Percentiles rank a stretch among this genome's conserved stretches.
These are phyloP conservation scores for Cryptosporidium andersoni DNA, from an alignment of 169 alveolate genomes.

Conservation along the genomic window DNA sequence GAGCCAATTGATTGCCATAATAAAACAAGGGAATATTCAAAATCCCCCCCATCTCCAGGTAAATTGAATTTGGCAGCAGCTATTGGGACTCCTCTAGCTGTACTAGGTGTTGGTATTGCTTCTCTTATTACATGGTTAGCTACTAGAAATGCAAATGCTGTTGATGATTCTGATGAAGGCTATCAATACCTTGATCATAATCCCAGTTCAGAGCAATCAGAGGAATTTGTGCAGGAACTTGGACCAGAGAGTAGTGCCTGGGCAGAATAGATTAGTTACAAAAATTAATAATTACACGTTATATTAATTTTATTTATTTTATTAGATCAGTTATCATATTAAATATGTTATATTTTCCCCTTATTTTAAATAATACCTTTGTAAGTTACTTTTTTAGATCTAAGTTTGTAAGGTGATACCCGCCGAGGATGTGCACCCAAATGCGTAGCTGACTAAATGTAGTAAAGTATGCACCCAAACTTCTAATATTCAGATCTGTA, in stretches of 20 bases:
- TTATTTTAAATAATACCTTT: background rate
- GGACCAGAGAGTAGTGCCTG: slow-evolving; percentile 62
- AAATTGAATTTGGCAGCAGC: slow-evolving; percentile 28
- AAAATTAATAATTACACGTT: background rate
- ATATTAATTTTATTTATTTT: background rate
- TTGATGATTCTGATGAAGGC: slow-evolving; percentile 41
- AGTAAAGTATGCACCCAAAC: background rate
- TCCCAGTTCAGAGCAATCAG: slow-evolving; percentile 2
- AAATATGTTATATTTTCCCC: background rate
- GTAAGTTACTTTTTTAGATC: background rate
- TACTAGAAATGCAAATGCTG: background rate
- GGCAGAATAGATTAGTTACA: background rate
- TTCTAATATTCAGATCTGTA: background rate
- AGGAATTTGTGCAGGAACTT: slow-evolving; percentile 47
- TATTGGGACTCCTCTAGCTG: slow-evolving; percentile 51
- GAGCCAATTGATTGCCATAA: slow-evolving; percentile 28
- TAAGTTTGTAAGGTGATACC: background rate
- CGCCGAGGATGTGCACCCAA: background rate
- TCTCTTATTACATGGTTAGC: slow-evolving; percentile 12
- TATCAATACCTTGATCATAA: slow-evolving; percentile 47
- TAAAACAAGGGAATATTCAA: background rate
- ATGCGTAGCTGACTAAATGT: background rate
- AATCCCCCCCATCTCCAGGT: slow-evolving; percentile 42
- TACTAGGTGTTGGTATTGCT: slow-evolving; percentile 23
- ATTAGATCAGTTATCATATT: background rate